Evolutionary conservation across 345 rosid genomes (phyloP).

Genomic region (Hibiscus trionum): DNA sequence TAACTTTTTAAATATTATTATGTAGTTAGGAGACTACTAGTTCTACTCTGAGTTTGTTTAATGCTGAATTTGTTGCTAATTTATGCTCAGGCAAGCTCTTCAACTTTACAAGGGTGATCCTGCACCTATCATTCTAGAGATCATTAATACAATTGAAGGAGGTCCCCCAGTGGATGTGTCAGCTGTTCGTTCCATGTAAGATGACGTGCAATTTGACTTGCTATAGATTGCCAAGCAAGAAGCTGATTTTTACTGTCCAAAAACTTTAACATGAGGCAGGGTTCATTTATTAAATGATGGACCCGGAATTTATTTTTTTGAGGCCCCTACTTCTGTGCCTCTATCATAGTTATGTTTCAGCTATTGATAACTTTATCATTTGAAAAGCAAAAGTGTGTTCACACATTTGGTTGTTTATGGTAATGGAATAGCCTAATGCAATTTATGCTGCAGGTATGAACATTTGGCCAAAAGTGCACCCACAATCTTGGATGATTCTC

Average conservation of each 20-base stretch:
- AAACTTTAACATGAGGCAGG: neutral
- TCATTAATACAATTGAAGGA: conserved; percentile 90
- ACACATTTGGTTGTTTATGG: conserved; percentile 2
- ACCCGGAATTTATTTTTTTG: neutral
- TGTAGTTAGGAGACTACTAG: neutral
- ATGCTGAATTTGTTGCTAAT: conserved; percentile 6
- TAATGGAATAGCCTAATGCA: conserved; percentile 17
- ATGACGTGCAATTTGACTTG: neutral
- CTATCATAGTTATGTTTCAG: neutral
- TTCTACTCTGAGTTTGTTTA: neutral
- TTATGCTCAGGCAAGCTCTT: conserved; percentile 78
- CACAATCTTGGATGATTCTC: conserved; percentile 92
- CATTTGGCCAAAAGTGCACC: conserved; percentile 98
- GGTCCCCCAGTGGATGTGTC: conserved; percentile 95
- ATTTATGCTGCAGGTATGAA: conserved; percentile 59
- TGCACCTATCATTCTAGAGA: conserved; percentile 65
- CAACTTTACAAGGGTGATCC: conserved; percentile 70
- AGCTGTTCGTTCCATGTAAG: conserved; percentile 88
- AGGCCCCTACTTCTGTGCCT: neutral
- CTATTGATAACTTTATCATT: conserved; percentile 4
- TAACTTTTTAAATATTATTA: neutral
- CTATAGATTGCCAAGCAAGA: neutral
- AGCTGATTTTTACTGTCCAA: neutral
- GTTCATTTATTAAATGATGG: neutral
- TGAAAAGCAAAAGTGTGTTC: neutral